These are phyloP conservation scores for Globisporangium heterothallicum DNA, from an alignment of 352 stramenopile species.

Conservation along the genomic window DNA sequence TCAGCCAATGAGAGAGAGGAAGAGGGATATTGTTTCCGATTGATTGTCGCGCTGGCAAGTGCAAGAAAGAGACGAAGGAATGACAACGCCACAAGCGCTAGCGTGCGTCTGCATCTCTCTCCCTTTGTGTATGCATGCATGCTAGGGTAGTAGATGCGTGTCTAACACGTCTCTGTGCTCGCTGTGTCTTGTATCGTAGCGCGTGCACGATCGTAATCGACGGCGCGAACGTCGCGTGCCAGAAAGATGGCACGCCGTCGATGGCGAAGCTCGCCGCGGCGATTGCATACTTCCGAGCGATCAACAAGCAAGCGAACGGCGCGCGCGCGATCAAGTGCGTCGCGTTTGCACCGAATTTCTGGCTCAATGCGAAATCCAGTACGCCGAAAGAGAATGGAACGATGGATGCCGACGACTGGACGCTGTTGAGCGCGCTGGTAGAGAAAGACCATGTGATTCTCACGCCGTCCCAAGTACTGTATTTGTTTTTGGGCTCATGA, in stretches of 20 bases:
- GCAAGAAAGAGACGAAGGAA: no score
- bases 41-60: no score
- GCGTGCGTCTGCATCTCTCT: no score
- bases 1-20: no score
- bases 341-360: constrained; percentile 79
- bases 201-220: constrained; percentile 65
- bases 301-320: constrained; percentile 15
- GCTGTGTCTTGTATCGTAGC: no score
- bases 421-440: constrained; percentile 46
- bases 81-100: no score
- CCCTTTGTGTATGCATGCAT: no score
- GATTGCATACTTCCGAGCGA: constrained; percentile 56
- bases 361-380: constrained; percentile 56
- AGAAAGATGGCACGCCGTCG: constrained; percentile 43
- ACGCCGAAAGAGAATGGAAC: constrained; percentile 27
- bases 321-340: constrained; percentile 51
- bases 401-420: constrained; percentile 45
- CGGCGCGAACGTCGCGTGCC: constrained; percentile 66
- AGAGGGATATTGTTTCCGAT: no score
- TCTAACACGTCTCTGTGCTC: no score
- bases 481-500: neutral
- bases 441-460: constrained; percentile 63
- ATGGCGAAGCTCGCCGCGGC: constrained; percentile 61
- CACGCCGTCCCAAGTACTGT: constrained; percentile 57
- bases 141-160: no score